phyloP scores from a whole-genome alignment of 1,284 basidiomycete species.

The Schizophyllum amplum region DNA sequence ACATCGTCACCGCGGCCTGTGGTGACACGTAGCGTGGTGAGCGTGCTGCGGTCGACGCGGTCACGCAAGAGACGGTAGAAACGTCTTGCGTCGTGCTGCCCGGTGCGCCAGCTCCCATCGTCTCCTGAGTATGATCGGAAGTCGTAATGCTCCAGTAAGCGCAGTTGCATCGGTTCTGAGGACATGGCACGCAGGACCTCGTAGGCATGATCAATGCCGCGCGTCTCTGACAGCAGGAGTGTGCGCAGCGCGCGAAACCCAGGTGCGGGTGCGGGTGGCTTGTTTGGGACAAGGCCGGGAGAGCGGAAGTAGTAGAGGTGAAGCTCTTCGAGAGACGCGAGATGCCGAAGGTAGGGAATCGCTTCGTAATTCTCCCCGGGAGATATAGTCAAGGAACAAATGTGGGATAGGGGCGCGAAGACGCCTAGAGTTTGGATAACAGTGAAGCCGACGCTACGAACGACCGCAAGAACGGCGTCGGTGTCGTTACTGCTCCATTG shows the following conservation, averaged over 20 bases:
- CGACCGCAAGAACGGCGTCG: too few relatives aligned
- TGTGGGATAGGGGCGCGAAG: background rate
- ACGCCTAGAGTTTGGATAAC: background rate
- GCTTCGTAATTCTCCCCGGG: background rate
- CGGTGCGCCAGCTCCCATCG: background rate
- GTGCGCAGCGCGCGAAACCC: background rate
- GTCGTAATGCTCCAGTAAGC: background rate
- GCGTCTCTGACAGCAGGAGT: background rate
- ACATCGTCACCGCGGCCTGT: background rate
- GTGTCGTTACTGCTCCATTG: too few relatives aligned
- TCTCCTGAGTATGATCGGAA: background rate
- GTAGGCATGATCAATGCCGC: background rate
- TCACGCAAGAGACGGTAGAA: too few relatives aligned
- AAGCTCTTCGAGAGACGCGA: background rate
- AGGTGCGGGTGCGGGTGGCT: too few relatives aligned
- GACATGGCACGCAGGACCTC: background rate
- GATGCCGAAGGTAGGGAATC: background rate
- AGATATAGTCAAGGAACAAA: background rate
- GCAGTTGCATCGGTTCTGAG: background rate
- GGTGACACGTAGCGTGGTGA: background rate
- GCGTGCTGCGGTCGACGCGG: background rate
- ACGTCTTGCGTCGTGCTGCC: background rate
- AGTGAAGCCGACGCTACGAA: too few relatives aligned
- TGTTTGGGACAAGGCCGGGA: background rate
- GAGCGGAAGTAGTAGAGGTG: background rate